A percentile compares a stretch with the other conserved stretches of the same genome.
Evolutionary conservation across 2,329 filamentous ascomycete genomes (phyloP).

Genomic region (Colletotrichum spinosum): DNA sequence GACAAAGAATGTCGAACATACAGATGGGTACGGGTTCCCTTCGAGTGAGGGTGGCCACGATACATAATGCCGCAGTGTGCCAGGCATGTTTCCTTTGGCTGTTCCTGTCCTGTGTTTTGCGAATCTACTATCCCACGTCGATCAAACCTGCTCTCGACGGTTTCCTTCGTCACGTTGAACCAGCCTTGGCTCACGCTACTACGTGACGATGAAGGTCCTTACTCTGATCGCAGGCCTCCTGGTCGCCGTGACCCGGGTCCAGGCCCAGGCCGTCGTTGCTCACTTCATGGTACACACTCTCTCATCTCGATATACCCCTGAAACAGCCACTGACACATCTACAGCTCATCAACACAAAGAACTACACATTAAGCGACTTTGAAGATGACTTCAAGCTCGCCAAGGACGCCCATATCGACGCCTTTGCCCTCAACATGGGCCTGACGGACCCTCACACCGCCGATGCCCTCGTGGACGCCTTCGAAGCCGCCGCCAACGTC

Average conservation of each 20-base stretch:
- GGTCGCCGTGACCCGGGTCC: slow-evolving; percentile 19
- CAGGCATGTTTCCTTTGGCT: background rate
- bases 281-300: slow-evolving; percentile 35
- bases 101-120: background rate
- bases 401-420: slow-evolving; percentile 51
- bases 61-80: slow-evolving; percentile 31
- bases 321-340: slow-evolving; percentile 4
- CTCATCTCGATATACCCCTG: background rate
- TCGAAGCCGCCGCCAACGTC: slow-evolving; percentile 37
- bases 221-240: slow-evolving; percentile 20
- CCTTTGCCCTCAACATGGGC: slow-evolving; percentile 41
- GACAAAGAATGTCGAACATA: background rate
- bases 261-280: slow-evolving; percentile 31
- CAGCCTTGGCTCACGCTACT: slow-evolving; percentile 8
- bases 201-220: slow-evolving; percentile 28
- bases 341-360: slow-evolving; percentile 34
- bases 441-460: slow-evolving; percentile 25
- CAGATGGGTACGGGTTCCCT: background rate
- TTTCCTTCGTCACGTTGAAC: slow-evolving; percentile 2
- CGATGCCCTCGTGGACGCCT: slow-evolving; percentile 25
- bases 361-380: slow-evolving; percentile 53
- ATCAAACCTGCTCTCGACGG: slow-evolving; percentile 17
- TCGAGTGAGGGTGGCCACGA: slow-evolving; percentile 14
- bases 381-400: slow-evolving; percentile 60
- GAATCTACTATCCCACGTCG: slow-evolving; percentile 1